Evolutionary conservation across 73 alveolate species (phyloP).

Genomic region (Blepharisma stoltei): DNA sequence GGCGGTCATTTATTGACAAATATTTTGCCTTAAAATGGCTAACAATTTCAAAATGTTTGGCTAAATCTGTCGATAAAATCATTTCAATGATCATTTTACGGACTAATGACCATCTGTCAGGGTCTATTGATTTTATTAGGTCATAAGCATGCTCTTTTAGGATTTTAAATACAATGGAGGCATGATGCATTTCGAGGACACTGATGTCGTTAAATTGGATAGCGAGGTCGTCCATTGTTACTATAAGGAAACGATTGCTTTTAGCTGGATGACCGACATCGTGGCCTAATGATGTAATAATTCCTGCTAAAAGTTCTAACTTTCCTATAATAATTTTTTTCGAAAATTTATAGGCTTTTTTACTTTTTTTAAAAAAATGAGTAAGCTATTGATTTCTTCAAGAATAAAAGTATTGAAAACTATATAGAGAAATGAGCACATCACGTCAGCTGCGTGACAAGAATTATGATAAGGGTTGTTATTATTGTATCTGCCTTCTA

Average conservation of each 20-base stretch:
- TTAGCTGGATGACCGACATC: slow-evolving; percentile 37
- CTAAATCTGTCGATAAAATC: slow-evolving; percentile 45
- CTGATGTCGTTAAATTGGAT: slow-evolving; percentile 46
- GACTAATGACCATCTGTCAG: slow-evolving; percentile 22
- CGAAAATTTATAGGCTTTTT: no score
- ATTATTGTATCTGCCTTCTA: neutral
- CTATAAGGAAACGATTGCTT: slow-evolving; percentile 24
- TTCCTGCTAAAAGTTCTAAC: slow-evolving; percentile 2
- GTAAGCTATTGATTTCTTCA: no score
- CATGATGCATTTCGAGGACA: slow-evolving; percentile 37
- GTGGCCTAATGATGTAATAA: slow-evolving; percentile 29
- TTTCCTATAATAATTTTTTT: neutral
- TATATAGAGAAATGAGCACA: slow-evolving; percentile 22
- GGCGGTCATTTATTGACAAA: neutral
- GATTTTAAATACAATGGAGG: slow-evolving; percentile 28
- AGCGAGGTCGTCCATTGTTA: slow-evolving; percentile 29
- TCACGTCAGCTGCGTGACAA: slow-evolving; percentile 37
- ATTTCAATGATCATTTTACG: slow-evolving; percentile 46
- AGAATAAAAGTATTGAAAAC: neutral
- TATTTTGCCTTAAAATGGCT: slow-evolving; percentile 31
- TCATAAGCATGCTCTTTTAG: slow-evolving; percentile 9
- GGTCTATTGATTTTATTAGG: slow-evolving; percentile 1
- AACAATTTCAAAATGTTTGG: slow-evolving; percentile 42
- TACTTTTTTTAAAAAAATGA: no score
- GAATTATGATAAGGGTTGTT: slow-evolving; percentile 34